Percentiles rank a stretch among this genome's conserved stretches.
These are phyloP conservation scores for Ambispora gerdemannii DNA, from an alignment of 192 early-diverging fungal genomes.

Conservation along the genomic window DNA sequence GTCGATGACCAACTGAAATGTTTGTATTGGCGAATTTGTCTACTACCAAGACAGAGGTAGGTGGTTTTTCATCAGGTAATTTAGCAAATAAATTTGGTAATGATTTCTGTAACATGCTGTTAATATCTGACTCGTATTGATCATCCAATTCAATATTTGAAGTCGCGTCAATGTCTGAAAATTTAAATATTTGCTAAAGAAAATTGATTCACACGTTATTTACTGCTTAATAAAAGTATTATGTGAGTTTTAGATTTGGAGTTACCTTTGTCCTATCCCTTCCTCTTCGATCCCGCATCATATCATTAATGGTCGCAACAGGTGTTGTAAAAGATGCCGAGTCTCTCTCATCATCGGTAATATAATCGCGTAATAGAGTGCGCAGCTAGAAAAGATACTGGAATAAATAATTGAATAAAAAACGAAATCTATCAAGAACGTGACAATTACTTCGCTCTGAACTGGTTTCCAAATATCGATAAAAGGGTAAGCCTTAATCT, in stretches of 20 bases:
- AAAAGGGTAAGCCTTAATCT: slow-evolving; percentile 37
- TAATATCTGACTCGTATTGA: slow-evolving; percentile 34
- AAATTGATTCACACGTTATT: slow-evolving; percentile 15
- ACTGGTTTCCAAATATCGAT: slow-evolving; percentile 46
- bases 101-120: slow-evolving; percentile 29
- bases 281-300: slow-evolving; percentile 15
- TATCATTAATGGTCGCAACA: slow-evolving; percentile 33
- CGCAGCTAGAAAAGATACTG: slow-evolving; percentile 35
- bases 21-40: slow-evolving; percentile 65
- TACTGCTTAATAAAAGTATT: not conserved
- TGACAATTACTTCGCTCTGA: slow-evolving; percentile 36
- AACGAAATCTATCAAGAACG: not conserved
- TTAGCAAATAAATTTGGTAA: slow-evolving; percentile 27
- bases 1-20: slow-evolving; percentile 56
- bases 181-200: slow-evolving; percentile 39
- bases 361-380: slow-evolving; percentile 43
- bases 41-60: slow-evolving; percentile 37
- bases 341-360: slow-evolving; percentile 41
- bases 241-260: too few species aligned
- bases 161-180: slow-evolving; percentile 29
- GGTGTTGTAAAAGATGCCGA: slow-evolving; percentile 23
- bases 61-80: slow-evolving; percentile 20
- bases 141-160: slow-evolving; percentile 29
- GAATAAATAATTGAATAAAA: not conserved
- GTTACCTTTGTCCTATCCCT: slow-evolving; percentile 18